Evolutionary conservation across 164 flowering plant genomes (phyloP), one percentile per base, ranked within the genome.

Genomic region (Berberis vulgaris): DNA sequence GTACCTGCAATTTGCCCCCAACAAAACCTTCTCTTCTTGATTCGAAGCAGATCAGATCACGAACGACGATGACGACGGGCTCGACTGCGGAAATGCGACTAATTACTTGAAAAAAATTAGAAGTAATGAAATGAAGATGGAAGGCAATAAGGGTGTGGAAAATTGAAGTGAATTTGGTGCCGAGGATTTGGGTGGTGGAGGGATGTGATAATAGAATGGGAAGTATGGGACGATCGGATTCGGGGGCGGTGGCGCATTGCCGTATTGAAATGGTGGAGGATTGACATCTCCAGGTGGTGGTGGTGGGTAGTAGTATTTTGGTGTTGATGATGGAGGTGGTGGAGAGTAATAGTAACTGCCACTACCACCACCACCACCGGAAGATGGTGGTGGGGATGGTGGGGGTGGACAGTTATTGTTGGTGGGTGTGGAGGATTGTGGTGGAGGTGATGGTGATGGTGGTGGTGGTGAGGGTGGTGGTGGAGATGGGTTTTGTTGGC

Each of bases 221-320:
- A 57, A 57, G 12, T 57, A 57, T 7, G 60, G 60, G 44, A 57
- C 60, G 3, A 57, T 57, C 2, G 60, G 60, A 39, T 57, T 57
- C 6, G 60, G 60, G 1, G 60, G 60, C 7, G 60, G 60, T 57
- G 60, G 60, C 7, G n/a, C 60, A 40, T 43, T 8, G 60, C 41
- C 40, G 43, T 40, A 40, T 40, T 5, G 5, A 11, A 41, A 41
- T 9, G 60, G 45, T 40, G 60, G 60, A 57, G 60, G 60, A 42
- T 57, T 57, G 11, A 57, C 60, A 40, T 10, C 11, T 40, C 60
- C 60, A 57, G n/a, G n/a, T 0, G 81, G 84, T 3, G 84, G 84
- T 10, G 84, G 85, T 0, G 79, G 79, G 67, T 74, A 73, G 67
- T 66, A 52, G 26, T 60, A 40, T 47, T 65, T 67, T 5, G 80